phyloP scores from a whole-genome alignment of 192 early-diverging fungal genomes.

The Backusella tuberculispora region DNA sequence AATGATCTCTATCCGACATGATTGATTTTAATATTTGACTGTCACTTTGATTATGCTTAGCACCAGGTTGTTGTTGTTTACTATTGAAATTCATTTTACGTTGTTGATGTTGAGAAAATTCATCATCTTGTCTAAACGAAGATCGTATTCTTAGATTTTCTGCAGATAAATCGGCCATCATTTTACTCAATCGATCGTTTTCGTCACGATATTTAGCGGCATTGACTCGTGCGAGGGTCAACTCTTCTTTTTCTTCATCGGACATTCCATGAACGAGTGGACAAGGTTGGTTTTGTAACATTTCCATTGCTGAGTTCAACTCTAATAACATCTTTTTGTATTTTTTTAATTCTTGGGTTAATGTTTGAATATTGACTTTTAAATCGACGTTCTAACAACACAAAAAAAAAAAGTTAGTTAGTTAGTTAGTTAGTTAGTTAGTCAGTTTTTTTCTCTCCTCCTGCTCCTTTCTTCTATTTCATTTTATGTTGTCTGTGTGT shows the following conservation, averaged over 20 bases:
- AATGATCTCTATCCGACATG: slow-evolving; percentile 25
- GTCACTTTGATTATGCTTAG: slow-evolving; percentile 7
- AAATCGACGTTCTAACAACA: slow-evolving; percentile 53
- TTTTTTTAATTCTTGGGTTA: slow-evolving; percentile 50
- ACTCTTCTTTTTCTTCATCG: slow-evolving; percentile 43
- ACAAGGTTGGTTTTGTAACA: slow-evolving; percentile 45
- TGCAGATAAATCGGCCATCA: slow-evolving; percentile 28
- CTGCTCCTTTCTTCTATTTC: too few relatives aligned
- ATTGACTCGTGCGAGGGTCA: slow-evolving; percentile 31
- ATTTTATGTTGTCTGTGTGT: too few relatives aligned
- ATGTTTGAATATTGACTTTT: slow-evolving; percentile 50
- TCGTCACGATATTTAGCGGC: slow-evolving; percentile 27
- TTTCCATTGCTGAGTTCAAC: slow-evolving; percentile 48
- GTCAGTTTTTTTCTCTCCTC: not conserved
- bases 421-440: not conserved
- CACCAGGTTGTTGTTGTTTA: not conserved
- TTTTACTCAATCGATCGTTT: slow-evolving; percentile 31
- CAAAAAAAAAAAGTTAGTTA: not conserved
- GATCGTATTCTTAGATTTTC: slow-evolving; percentile 20
- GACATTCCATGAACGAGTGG: slow-evolving; percentile 48
- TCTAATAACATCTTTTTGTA: slow-evolving; percentile 53
- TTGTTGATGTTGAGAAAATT: not conserved
- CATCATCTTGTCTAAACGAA: not conserved
- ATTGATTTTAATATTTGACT: slow-evolving; percentile 25
- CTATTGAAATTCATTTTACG: slow-evolving; percentile 1